These are phyloP conservation scores for Sarocladium oryzae DNA, from an alignment of 2,329 filamentous ascomycete species.

Conservation along the genomic window DNA sequence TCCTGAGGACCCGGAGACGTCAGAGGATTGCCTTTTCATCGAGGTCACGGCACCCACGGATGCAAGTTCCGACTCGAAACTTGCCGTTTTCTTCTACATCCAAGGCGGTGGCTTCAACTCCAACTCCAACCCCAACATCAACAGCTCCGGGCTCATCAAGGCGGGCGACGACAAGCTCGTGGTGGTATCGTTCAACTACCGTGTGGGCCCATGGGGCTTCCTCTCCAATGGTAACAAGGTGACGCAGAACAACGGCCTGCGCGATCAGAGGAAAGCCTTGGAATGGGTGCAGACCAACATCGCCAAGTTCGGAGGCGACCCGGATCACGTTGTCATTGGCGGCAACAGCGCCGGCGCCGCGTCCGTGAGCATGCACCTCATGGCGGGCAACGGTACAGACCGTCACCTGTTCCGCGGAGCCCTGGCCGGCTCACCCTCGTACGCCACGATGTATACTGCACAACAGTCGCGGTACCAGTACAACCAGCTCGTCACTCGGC, in stretches of 20 bases:
- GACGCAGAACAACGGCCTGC: conserved; percentile 61
- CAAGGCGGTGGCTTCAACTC: conserved; percentile 56
- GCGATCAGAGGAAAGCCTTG: conserved; percentile 62
- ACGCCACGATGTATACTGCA: conserved; percentile 39
- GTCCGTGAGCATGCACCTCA: conserved; percentile 59
- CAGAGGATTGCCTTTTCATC: conserved; percentile 65
- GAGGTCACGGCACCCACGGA: conserved; percentile 55
- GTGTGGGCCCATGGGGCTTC: conserved; percentile 69
- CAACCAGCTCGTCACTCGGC: conserved; percentile 36
- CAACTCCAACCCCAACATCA: conserved; percentile 43
- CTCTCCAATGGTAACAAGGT: conserved; percentile 52
- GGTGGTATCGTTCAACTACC: conserved; percentile 69
- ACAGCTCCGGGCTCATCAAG: conserved; percentile 54
- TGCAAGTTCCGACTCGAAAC: conserved; percentile 38
- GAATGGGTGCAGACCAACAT: conserved; percentile 66
- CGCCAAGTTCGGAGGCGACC: conserved; percentile 60
- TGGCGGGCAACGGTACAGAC: conserved; percentile 43
- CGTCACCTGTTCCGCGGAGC: conserved; percentile 44
- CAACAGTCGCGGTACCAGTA: conserved; percentile 46
- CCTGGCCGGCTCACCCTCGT: conserved; percentile 45
- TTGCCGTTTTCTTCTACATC: conserved; percentile 58
- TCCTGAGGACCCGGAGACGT: conserved; percentile 23
- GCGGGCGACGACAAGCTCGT: conserved; percentile 54
- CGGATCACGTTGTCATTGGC: conserved; percentile 59
- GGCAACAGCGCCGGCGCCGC: conserved; percentile 64